Conservation (phyloP, 2,329 filamentous ascomycete species). For the Cephalotrichum gorgonifer region DNA sequence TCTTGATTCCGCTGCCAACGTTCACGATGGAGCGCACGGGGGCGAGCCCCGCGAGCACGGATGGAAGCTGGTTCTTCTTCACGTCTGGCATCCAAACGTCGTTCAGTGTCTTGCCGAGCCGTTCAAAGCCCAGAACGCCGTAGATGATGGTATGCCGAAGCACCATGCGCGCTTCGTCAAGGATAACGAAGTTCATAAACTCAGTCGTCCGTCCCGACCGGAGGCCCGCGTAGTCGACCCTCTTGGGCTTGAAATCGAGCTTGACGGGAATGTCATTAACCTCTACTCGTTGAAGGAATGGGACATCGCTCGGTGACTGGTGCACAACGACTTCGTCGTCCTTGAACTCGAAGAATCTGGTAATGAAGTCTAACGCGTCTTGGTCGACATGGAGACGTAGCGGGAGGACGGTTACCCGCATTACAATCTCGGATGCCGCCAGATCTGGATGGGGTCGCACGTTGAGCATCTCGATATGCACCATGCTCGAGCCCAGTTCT, state of each 20-base stretch:
- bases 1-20: slow-evolving; percentile 74
- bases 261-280: slow-evolving; percentile 74
- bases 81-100: slow-evolving; percentile 97
- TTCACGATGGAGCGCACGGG: slow-evolving; percentile 87
- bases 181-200: slow-evolving; percentile 96
- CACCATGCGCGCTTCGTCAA: slow-evolving; percentile 80
- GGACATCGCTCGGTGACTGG: slow-evolving; percentile 56
- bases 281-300: slow-evolving; percentile 85
- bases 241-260: slow-evolving; percentile 93
- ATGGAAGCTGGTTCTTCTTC: slow-evolving; percentile 76
- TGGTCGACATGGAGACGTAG: slow-evolving; percentile 91
- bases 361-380: slow-evolving; percentile 94
- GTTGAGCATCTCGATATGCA: slow-evolving; percentile 78
- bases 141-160: slow-evolving; percentile 87
- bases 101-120: slow-evolving; percentile 80
- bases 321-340: slow-evolving; percentile 54
- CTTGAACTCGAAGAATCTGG: slow-evolving; percentile 95
- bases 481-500: slow-evolving; percentile 79
- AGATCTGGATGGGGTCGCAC: slow-evolving; percentile 78
- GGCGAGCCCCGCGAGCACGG: slow-evolving; percentile 78
- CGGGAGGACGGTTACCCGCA: slow-evolving; percentile 70
- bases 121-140: slow-evolving; percentile 82
- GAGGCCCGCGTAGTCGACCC: slow-evolving; percentile 89
- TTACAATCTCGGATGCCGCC: slow-evolving; percentile 79
- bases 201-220: slow-evolving; percentile 91